phyloP scores from a whole-genome alignment of 169 alveolate genomes.

The Eimeria acervulina region DNA sequence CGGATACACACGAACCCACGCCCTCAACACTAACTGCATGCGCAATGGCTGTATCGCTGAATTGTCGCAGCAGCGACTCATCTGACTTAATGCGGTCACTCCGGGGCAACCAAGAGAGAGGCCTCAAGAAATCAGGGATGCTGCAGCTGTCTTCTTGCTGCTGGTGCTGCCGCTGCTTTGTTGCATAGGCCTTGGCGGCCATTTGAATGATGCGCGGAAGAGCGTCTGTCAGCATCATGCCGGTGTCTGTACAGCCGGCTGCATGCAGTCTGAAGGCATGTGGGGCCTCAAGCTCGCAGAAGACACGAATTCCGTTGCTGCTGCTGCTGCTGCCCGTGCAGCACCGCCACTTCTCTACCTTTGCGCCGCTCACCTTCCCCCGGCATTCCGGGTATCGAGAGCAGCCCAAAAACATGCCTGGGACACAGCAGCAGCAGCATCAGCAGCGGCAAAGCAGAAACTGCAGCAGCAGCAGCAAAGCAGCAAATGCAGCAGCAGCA shows the following conservation, averaged over 20 bases:
- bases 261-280: conserved; percentile 78
- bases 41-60: conserved; percentile 25
- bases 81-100: conserved; percentile 55
- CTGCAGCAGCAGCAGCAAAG: background rate
- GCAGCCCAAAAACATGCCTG: conserved; percentile 82
- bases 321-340: conserved; percentile 35
- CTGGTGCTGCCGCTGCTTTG: conserved; percentile 53
- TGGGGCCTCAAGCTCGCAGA: conserved; percentile 75
- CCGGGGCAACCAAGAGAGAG: conserved; percentile 81
- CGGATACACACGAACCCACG: background rate
- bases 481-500: background rate
- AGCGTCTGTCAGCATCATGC: conserved; percentile 68
- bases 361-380: conserved; percentile 74
- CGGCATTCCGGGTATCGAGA: conserved; percentile 63
- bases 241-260: conserved; percentile 73
- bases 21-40: background rate
- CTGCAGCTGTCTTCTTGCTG: background rate
- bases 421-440: conserved; percentile 12
- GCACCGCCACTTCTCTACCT: conserved; percentile 80
- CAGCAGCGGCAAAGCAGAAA: conserved; percentile 15
- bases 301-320: conserved; percentile 11
- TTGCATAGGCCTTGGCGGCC: conserved; percentile 61
- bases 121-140: conserved; percentile 65
- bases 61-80: conserved; percentile 26
- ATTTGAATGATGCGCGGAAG: conserved; percentile 49